Evolutionary conservation across 352 stramenopile genomes (phyloP), one percentile per base, ranked within the genome.

Genomic region (Pythium brachiatum): DNA sequence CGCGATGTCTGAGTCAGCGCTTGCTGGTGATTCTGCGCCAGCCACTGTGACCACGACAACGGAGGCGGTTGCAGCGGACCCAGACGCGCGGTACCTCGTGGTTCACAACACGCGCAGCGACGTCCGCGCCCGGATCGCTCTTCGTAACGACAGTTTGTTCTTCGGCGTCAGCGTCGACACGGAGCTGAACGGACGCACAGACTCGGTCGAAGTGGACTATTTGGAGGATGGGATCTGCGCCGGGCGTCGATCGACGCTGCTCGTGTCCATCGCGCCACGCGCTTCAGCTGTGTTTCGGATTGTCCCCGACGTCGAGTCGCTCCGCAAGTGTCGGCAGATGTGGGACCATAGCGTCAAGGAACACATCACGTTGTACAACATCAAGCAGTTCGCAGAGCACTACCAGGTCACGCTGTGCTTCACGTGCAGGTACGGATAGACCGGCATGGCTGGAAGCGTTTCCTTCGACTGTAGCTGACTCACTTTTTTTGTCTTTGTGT

Each of bases 271-370:
- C 32, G 76, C 87, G 20, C 83, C 86, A 13, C 65, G 66, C 20
- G 72, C 74, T 48, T 60, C 69, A 23, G 83, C 69, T 7, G 74
- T 95, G 36, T 88, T 95, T 38, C 77, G 81, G 0, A 80, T 94
- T 12, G 79, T 75, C 25, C 84, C 83, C 3, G 85, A 95, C 57
- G 66, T 91, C 6, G 75, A 71, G 29, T 74, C 77, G 15, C 60
- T 95, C 15, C 86, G 83, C 64, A 90, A 88, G 60, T 75, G 93
- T 50, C 86, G 88, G 23, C 81, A 92, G 54, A 73, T 91, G 39
- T 95, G 86, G 86, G 84, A 95, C 23, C 85, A 94, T 66, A 93
- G 78, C 51, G 81, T 95, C 44, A 95, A 94, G 58, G 84, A 95
- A 57, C 86, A 95, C 36, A 83, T 94, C 60, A 90, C 86, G 26